These are phyloP conservation scores for Domatiomyces catenatus DNA, from an alignment of 2,329 filamentous ascomycete species.

Conservation along the genomic window DNA sequence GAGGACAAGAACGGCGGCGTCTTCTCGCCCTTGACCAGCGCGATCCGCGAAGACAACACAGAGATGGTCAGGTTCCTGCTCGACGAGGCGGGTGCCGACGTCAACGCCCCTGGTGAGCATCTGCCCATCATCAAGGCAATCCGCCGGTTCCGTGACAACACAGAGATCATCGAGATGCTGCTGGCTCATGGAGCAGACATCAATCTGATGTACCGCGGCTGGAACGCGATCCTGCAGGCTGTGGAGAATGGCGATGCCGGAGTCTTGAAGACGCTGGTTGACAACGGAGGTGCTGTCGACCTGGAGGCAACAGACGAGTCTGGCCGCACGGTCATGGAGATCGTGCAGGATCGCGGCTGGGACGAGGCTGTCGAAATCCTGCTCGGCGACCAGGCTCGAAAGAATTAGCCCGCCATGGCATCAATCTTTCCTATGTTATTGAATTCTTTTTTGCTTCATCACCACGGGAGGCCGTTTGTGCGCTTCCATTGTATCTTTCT, in stretches of 20 bases:
- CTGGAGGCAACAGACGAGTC: constrained; percentile 39
- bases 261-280: constrained; percentile 36
- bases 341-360: constrained; percentile 44
- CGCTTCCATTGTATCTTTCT: no score
- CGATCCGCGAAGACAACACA: constrained; percentile 47
- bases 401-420: background rate
- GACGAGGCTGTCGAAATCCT: constrained; percentile 40
- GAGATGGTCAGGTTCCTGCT: constrained; percentile 48
- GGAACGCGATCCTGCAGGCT: constrained; percentile 52
- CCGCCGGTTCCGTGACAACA: constrained; percentile 39
- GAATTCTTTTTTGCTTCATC: no score
- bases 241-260: constrained; percentile 48
- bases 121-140: constrained; percentile 56
- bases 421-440: no score
- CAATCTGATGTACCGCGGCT: constrained; percentile 52
- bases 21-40: constrained; percentile 53
- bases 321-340: constrained; percentile 40
- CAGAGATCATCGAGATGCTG: constrained; percentile 48
- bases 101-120: constrained; percentile 55
- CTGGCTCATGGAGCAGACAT: constrained; percentile 50
- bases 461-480: no score
- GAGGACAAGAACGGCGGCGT: constrained; percentile 60
- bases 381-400: constrained; percentile 3
- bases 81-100: constrained; percentile 45
- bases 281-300: constrained; percentile 10